Base-by-base conservation (phyloP, 2,329 filamentous ascomycete genomes). In the Aureobasidium sp. region DNA sequence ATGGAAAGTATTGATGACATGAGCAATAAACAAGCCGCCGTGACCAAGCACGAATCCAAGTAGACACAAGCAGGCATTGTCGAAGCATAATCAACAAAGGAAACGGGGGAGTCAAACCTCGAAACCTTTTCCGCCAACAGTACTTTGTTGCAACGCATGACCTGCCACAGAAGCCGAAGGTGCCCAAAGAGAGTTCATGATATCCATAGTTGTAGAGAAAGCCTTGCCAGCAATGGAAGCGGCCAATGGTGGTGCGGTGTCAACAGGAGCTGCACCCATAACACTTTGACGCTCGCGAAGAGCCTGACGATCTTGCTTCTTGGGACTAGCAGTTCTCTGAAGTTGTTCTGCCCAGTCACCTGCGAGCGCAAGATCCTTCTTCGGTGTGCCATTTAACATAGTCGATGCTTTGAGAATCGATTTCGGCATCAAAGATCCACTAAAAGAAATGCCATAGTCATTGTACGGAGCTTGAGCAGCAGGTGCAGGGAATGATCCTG, bases 261-360 rank as follows among this genome's bases (percentile, higher is more conserved):
- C 78, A 23, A 55, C 37, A 48, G 41, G 60, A 5, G 39, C 37
- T 41, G 41, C 60, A 65, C 80, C 79, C 53, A 86, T 79, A 32
- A 81, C 80, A 63, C 83, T 82, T 68, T 87, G 88, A 76, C 77
- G 87, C 78, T 81, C 87, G 76, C 76, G 80, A 37, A 94, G 79
- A 32, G 87, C 87, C 63, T 83, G 81, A 65, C 93, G 89, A 77
- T 97, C 89, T 70, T 94, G 88, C 78, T 97, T 97, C 71, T 90
- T 87, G 6, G 94, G 93, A 70, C 91, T 96, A 68, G 97, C 91
- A 6, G 94, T 97, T 67, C 91, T 91, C 73, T 91, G 90, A 66
- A 99, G 81, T 78, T 97, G 92, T 68, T 94, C 89, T 68, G 91
- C 88, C 94, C 94, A 99, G 72, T 96, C 89, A 64, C 92, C 90